These are phyloP conservation scores for Hypocrella siamensis DNA, from an alignment of 2,329 filamentous ascomycete species.

Conservation along the genomic window DNA sequence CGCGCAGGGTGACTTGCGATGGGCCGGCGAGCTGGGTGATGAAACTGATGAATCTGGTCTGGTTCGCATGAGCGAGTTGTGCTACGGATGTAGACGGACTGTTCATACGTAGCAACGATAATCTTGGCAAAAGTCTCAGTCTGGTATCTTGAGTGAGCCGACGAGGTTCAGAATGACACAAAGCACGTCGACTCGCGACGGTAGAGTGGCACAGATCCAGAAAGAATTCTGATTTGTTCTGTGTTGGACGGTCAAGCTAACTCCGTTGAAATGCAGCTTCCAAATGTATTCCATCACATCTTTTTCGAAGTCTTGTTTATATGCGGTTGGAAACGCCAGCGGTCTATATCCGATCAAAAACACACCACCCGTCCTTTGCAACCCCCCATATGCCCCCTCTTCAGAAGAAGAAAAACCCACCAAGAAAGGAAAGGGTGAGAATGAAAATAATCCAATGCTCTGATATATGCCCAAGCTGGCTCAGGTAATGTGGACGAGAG, in stretches of 20 bases:
- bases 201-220: too few relatives aligned
- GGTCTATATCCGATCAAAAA: constrained; percentile 2
- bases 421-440: too few relatives aligned
- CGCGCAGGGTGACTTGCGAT: constrained; percentile 45
- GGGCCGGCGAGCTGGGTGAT: constrained; percentile 44
- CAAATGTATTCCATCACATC: background rate
- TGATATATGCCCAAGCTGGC: too few relatives aligned
- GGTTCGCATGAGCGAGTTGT: constrained; percentile 24
- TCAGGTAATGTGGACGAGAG: too few relatives aligned
- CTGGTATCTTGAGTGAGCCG: too few relatives aligned
- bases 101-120: constrained; percentile 39
- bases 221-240: too few relatives aligned
- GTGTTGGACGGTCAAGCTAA: too few relatives aligned
- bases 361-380: background rate
- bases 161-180: background rate
- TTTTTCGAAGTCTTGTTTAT: background rate
- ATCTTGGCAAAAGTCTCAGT: background rate
- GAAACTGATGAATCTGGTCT: constrained; percentile 8
- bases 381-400: too few relatives aligned
- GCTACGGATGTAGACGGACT: constrained; percentile 61
- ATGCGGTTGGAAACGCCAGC: constrained; percentile 2
- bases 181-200: too few relatives aligned
- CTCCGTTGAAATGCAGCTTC: too few relatives aligned
- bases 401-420: too few relatives aligned
- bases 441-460: too few relatives aligned